Evolutionary conservation across 495 filamentous ascomycete species (phyloP).

Genomic region (Cercophora samala): DNA sequence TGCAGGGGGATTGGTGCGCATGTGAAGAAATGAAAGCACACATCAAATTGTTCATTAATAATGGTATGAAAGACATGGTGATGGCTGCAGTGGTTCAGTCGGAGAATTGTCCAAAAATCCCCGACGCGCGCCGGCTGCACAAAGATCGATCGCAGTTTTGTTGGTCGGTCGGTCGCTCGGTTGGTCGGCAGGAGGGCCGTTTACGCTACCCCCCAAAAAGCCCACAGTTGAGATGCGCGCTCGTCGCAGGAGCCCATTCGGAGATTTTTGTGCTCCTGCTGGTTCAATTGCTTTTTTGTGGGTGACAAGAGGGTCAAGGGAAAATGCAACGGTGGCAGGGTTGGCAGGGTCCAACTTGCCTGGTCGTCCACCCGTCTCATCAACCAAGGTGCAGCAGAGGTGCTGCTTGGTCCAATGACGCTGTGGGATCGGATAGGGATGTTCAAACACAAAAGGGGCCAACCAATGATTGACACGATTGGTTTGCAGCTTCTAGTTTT

Average conservation of each 20-base stretch:
- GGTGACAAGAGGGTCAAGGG: neutral
- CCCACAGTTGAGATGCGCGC: neutral
- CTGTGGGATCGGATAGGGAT: too few species aligned
- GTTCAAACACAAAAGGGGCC: too few species aligned
- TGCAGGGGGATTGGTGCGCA: neutral
- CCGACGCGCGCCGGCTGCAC: neutral
- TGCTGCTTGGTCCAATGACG: neutral
- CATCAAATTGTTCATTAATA: too few species aligned
- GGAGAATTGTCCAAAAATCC: neutral
- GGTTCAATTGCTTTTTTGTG: neutral
- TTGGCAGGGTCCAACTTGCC: neutral
- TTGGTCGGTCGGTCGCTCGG: neutral
- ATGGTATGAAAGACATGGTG: neutral
- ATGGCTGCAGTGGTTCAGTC: neutral
- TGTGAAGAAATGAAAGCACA: slow-evolving; percentile 4
- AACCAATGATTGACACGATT: too few species aligned
- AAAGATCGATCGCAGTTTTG: too few species aligned
- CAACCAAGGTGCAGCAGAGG: neutral
- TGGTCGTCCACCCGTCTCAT: neutral
- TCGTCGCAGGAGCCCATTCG: neutral
- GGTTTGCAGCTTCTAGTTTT: too few species aligned
- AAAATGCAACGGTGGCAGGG: neutral
- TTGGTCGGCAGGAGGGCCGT: neutral
- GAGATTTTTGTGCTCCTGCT: neutral
- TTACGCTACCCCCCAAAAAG: too few species aligned